Conservation (phyloP, 225 moss, liverwort and hornwort species). For the Marchantia polymorpha region DNA sequence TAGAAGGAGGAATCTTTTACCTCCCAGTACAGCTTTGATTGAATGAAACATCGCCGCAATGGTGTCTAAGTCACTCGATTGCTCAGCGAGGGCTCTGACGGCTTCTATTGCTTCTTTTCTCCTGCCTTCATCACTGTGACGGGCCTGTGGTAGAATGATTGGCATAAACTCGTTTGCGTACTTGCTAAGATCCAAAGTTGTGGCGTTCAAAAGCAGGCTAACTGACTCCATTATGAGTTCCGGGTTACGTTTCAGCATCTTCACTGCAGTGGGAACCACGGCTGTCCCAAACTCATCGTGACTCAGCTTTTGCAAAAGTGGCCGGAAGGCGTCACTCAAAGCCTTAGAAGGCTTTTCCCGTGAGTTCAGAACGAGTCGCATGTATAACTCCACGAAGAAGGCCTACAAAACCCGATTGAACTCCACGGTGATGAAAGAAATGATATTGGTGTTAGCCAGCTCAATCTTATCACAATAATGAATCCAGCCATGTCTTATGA, state of each 20-base stretch:
- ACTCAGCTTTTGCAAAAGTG: slow-evolving; percentile 65
- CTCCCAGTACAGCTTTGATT: slow-evolving; percentile 71
- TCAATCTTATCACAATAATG: too few relatives aligned
- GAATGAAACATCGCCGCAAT: slow-evolving; percentile 75
- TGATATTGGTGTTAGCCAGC: not conserved
- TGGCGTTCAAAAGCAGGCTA: slow-evolving; percentile 66
- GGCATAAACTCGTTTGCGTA: slow-evolving; percentile 71
- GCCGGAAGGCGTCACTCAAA: slow-evolving; percentile 77
- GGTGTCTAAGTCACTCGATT: slow-evolving; percentile 85
- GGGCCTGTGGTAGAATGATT: slow-evolving; percentile 77
- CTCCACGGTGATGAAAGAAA: not conserved
- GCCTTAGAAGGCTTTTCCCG: slow-evolving; percentile 64
- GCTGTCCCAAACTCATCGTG: slow-evolving; percentile 80
- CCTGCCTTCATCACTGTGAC: slow-evolving; percentile 87
- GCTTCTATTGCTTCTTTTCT: slow-evolving; percentile 72
- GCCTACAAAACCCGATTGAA: slow-evolving; percentile 36
- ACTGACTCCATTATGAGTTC: slow-evolving; percentile 95
- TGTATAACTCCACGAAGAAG: slow-evolving; percentile 76
- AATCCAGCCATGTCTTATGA: too few relatives aligned
- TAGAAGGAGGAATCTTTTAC: slow-evolving; percentile 23
- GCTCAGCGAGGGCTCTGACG: slow-evolving; percentile 66
- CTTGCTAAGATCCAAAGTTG: slow-evolving; percentile 84
- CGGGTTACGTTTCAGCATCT: slow-evolving; percentile 95
- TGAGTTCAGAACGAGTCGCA: slow-evolving; percentile 71
- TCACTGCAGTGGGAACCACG: slow-evolving; percentile 72